Base-by-base conservation (phyloP, 768 basidiomycete genomes). In the Lanmaoa pseudosensibilis region DNA sequence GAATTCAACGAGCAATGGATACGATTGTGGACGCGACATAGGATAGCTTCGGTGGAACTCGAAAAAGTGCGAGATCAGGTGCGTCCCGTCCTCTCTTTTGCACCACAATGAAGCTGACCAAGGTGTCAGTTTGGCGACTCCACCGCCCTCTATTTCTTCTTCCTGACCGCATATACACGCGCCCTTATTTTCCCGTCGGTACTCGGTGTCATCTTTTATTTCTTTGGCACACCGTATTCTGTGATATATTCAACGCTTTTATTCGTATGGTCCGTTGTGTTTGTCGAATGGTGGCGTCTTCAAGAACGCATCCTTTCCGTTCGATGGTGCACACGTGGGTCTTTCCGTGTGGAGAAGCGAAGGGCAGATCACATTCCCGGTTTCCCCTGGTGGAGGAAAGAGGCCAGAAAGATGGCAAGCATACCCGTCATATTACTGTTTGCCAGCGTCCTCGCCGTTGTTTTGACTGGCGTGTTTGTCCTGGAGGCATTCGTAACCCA, bases 241-340 rank as follows among this genome's bases (percentile, higher is more conserved):
- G 81, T 88, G 12, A 45, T 83, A 5, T 98, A 94, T 69, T 92
- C 92, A 0, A 73, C 80, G 51, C 73, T 90, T 21, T 75, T 96
- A 46, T 82, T 85, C n/a, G 52, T 94, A 3, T 99, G 95, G 91
- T 87, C 89, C 0, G 78, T 93, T 46, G 71, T 81, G 19, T 96
- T 95, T 65, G 88, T 95, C 58, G 94, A 98, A 70, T 88, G 86
- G 78, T 99, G 96, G 96, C 82, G 90, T 30, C 81, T 97, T 37
- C 83, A 83, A 55, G 92, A 98, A 72, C 84, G 88, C 18, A 84
- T 87, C 39, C 76, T 96, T n/a, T 84, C 92, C 2, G 81, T 94
- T 46, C 80, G 85, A 32, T 95, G 92, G 79, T 88, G 90, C 5
- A 91, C 89, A 0, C 83, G 83, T 27, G 90, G 89, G 21, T 85